Evolutionary conservation across 2,329 filamentous ascomycete genomes (phyloP).

Genomic region (Colletotrichum sp.): DNA sequence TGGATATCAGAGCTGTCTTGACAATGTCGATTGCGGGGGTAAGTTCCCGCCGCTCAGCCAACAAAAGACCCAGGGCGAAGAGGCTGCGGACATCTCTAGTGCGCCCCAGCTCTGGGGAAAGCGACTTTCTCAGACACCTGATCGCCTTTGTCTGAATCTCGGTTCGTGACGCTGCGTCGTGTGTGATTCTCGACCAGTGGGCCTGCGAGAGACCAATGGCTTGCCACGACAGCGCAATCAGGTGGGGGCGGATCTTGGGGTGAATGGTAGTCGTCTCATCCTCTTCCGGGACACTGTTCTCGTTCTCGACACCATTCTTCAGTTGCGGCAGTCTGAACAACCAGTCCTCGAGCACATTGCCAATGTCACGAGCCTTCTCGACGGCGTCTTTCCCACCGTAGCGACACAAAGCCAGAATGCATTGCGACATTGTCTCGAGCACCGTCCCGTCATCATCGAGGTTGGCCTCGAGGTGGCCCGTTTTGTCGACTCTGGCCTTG

Average conservation of each 20-base stretch:
- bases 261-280: conserved; percentile 39
- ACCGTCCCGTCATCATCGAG: conserved; percentile 82
- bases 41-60: conserved; percentile 86
- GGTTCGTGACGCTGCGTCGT: conserved; percentile 72
- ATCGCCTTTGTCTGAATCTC: conserved; percentile 81
- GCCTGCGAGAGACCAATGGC: conserved; percentile 86
- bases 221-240: conserved; percentile 77
- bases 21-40: conserved; percentile 81
- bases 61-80: conserved; percentile 82
- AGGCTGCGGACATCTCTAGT: conserved; percentile 76
- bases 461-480: conserved; percentile 70
- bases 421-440: conserved; percentile 79
- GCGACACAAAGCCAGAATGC: conserved; percentile 79
- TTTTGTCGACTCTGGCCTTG: conserved; percentile 83
- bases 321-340: conserved; percentile 63
- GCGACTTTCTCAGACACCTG: conserved; percentile 73
- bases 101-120: conserved; percentile 70
- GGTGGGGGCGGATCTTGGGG: conserved; percentile 58
- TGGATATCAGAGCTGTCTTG: conserved; percentile 74
- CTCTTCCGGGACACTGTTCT: conserved; percentile 31
- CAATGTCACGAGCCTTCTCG: conserved; percentile 78
- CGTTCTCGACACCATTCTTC: conserved; percentile 32
- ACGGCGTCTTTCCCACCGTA: conserved; percentile 78
- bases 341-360: conserved; percentile 75
- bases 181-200: conserved; percentile 85